Evolutionary conservation across 2,329 filamentous ascomycete genomes (phyloP), one percentile per base, ranked within the genome.

Genomic region (Apiospora malaysiana): DNA sequence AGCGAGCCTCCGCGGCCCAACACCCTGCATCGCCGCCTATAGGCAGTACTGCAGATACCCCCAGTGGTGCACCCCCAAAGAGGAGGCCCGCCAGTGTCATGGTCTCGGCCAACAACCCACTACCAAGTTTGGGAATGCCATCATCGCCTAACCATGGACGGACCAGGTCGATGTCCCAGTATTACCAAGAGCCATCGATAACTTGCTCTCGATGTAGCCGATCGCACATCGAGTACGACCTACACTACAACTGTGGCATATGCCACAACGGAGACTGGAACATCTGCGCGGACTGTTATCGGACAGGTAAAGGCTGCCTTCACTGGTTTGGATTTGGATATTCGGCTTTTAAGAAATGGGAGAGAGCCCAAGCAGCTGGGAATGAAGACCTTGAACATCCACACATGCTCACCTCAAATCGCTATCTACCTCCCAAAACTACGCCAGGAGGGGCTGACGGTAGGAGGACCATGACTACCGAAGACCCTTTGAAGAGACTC

Each of bases 311-410:
- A 77, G 95, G 95, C 14, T 98, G 95, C 79, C 85, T 90, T 23
- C 89, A 96, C 78, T 98, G 94, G 94, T 94, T 92, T 75, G 95
- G 95, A 1, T 97, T 98, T 79, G 93, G 93, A 3, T 87, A 92
- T 75, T 87, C 88, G 5, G 94, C 94, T 0, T 89, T 90, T 83
- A 83, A 83, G 65, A 90, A 88, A 72, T 95, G 92, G 85, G 90
- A 93, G 71, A 85, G 85, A 76, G 79, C 82, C 23, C 82, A 82
- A 23, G 80, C 81, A 40, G 77, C 80, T n/a, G 81, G 81, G 7
- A 79, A 83, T 25, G 76, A 77, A 68, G 79, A 79, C 71, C 77
- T 84, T 70, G 84, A 84, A 71, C 85, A 77, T 68, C 88, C 88
- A 23, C 90, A 92, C 75, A 86, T 88, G 79, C 82, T 92, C 21